Base-by-base conservation (phyloP, 345 rosid species). In the Anacardium occidentale region DNA sequence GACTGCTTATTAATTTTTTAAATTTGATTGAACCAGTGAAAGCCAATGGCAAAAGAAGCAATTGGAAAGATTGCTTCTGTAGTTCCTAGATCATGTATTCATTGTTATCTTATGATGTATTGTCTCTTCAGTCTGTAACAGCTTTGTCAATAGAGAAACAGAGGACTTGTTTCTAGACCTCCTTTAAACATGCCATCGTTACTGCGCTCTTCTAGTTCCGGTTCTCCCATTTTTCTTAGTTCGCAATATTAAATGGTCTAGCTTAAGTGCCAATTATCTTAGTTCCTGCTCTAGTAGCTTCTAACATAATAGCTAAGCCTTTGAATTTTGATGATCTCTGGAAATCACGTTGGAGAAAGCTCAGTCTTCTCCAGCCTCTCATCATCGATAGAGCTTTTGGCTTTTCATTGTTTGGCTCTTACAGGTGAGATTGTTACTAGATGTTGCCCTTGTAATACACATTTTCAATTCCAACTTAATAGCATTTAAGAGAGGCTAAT, bases 361-460 rank as follows among this genome's bases (percentile, higher is more conserved):
- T 86, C 52, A 68, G 64, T 17, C 83, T 84, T 40, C 64, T 70
- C 34, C 77, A 79, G 81, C 83, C 79, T 53, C 75, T 76, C 62
- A 57, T 76, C 62, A 57, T 66, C 56, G 75, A 50, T 63, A 73
- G 86, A 79, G 74, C 67, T 74, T 67, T 74, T 1, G 82, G 83
- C 62, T 77, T 82, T 29, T 1, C 80, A 50, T 64, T 75, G 78
- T 75, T 51, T 76, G 74, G 18, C 73, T 75, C 24, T 75, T 21
- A 44, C 78, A 51, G 64, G 69, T 2, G 64, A 65, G 78, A 78
- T 70, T 81, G 85, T 74, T 83, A 77, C 87, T 20, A 83, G 80
- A 85, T 75, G 77, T 2, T 20, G 1, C 20, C 58, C 53, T 47
- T 12, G 11, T 11, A 47, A 47, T 47, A 8, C 12, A 47, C 5